Percentiles rank a stretch among this genome's conserved stretches.
phyloP scores from a whole-genome alignment of 805 yeast genomes.

The Starmerella potacharoeniae region DNA sequence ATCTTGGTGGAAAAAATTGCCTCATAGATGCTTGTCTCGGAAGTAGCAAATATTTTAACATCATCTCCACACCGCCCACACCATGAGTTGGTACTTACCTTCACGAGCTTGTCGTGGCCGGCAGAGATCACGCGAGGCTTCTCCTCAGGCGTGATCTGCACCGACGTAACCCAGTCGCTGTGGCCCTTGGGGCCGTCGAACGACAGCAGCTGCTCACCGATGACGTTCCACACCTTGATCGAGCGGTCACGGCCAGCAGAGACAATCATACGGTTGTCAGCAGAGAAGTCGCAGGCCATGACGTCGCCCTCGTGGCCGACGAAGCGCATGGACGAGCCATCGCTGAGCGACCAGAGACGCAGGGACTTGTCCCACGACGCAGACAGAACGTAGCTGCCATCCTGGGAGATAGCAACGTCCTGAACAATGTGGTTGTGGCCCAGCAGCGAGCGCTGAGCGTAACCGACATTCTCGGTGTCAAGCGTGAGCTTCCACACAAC shows the following conservation, averaged over 20 bases:
- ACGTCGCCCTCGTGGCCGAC: constrained; percentile 98
- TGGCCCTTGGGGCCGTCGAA: constrained; percentile 61
- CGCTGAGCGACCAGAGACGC: constrained; percentile 94
- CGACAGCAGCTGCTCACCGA: constrained; percentile 93
- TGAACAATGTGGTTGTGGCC: constrained; percentile 99
- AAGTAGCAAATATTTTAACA: constrained; percentile 94
- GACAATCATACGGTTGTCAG: constrained; percentile 93
- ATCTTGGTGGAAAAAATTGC: constrained; percentile 94
- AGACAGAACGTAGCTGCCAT: constrained; percentile 94
- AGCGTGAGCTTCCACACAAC: constrained; percentile 96
- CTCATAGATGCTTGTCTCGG: constrained; percentile 72
- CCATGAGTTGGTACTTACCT: constrained; percentile 59
- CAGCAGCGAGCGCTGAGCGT: constrained; percentile 89
- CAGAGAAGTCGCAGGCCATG: constrained; percentile 89
- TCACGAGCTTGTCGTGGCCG: constrained; percentile 97
- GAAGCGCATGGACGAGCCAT: constrained; percentile 91
- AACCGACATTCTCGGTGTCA: constrained; percentile 95
- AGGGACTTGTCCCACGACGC: constrained; percentile 99
- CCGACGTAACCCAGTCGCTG: constrained; percentile 98
- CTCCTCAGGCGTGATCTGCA: constrained; percentile 79
- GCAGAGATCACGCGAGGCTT: constrained; percentile 72
- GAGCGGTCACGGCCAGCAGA: constrained; percentile 99
- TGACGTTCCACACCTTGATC: constrained; percentile 98
- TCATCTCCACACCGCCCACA: constrained; percentile 40
- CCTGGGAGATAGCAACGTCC: constrained; percentile 95